Base-by-base conservation (phyloP, 1,284 basidiomycete genomes). In the Xanthoconium separans region DNA sequence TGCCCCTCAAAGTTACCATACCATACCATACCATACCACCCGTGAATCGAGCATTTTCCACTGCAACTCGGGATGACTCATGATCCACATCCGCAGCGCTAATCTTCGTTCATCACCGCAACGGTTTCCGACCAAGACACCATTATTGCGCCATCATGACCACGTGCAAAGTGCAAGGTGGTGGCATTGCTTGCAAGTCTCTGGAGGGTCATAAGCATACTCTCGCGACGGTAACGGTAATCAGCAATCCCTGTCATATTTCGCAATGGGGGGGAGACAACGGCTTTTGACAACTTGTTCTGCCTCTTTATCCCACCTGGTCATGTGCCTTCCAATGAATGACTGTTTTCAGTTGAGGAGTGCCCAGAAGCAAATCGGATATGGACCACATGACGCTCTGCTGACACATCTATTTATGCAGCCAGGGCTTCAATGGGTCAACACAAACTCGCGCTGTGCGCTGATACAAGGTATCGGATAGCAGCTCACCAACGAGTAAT, bases 231-330 rank as follows among this genome's bases (percentile, higher is more conserved):
- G 51, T 4, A 22, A 36, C 41, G 18, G 27, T 27, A 13, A 36
- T 53, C 55, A 29, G 37, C 34, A n/a, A 30, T 18, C n/a, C 8
- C 41, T 27, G 15, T 57, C 42, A 13, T 15, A 24, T 51, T 51
- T 43, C 43, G 33, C 49, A 39, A 40, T 27, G 6, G 36, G 9
- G 16, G 39, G 30, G 36, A 20, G 43, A 27, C 43, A 34, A 34
- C 33, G 13, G 33, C 33, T 34, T 34, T 13, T 34, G 33, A 15
- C 13, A 34, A 34, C 33, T 34, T 16, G n/a, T 37, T 10, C n/a
- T 18, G n/a, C n/a, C 9, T 37, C 16, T 36, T 36, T 16, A 16
- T 34, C 13, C 15, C 33, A 15, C 16, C 16, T 15, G 13, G 34
- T 9, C 34, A 34, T 34, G 7, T 8, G 13, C 34, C 15, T 34